Percentiles rank a stretch among this genome's conserved stretches.
These are phyloP conservation scores for Cladosporium velox DNA, from an alignment of 2,329 filamentous ascomycete species.

Conservation along the genomic window DNA sequence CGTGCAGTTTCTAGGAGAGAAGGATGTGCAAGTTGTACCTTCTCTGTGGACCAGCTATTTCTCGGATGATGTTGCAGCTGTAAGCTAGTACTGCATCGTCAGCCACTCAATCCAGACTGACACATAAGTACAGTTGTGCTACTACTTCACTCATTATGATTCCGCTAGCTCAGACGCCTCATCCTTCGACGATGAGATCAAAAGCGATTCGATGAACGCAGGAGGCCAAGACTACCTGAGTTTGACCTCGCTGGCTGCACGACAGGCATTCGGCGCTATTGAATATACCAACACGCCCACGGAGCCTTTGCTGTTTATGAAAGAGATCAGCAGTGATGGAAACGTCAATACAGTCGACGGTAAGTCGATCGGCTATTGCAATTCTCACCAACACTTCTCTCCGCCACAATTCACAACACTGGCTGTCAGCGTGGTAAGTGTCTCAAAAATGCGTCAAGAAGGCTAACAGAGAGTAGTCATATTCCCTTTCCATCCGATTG, in stretches of 20 bases:
- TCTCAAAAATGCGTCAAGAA: too few species aligned
- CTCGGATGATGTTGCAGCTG: constrained; percentile 46
- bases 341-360: constrained; percentile 39
- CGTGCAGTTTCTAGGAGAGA: constrained; percentile 52
- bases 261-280: constrained; percentile 54
- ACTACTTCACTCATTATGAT: constrained; percentile 54
- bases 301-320: constrained; percentile 55
- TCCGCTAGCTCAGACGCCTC: constrained; percentile 40
- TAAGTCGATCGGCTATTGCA: neutral
- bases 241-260: constrained; percentile 53
- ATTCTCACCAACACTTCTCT: neutral
- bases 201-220: constrained; percentile 47
- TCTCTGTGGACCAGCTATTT: constrained; percentile 58
- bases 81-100: constrained; percentile 28
- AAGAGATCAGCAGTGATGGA: constrained; percentile 55
- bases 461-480: constrained; percentile 26
- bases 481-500: constrained; percentile 38
- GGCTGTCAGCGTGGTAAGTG: neutral
- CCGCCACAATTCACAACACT: neutral
- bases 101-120: neutral
- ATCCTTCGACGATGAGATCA: constrained; percentile 48
- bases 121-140: constrained; percentile 30
- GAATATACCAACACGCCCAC: constrained; percentile 52
- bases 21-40: constrained; percentile 41
- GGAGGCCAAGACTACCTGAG: constrained; percentile 52